Percentiles rank a stretch among this genome's conserved stretches.
These are phyloP conservation scores for Monosporascus sp. DNA, from an alignment of 2,329 filamentous ascomycete genomes.

Conservation along the genomic window DNA sequence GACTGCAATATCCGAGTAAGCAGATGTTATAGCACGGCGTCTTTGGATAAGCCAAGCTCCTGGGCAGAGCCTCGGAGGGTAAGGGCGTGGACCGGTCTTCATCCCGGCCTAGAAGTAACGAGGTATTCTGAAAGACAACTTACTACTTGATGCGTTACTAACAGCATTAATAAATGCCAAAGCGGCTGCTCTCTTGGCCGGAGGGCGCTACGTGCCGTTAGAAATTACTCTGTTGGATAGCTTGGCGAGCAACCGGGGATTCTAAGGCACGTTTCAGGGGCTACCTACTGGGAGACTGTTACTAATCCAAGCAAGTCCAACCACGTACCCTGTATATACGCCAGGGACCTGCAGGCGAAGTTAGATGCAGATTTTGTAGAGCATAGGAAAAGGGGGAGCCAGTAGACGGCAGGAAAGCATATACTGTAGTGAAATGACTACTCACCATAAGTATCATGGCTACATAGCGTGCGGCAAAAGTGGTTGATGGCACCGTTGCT, in stretches of 20 bases:
- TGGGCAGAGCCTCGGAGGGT: too few species aligned
- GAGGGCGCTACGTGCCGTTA: constrained; percentile 44
- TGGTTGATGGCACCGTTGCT: constrained; percentile 48
- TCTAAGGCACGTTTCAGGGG: not conserved
- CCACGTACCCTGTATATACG: constrained; percentile 62
- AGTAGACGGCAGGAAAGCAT: not conserved
- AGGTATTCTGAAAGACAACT: not conserved
- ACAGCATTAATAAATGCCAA: constrained; percentile 73
- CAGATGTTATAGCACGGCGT: too few species aligned
- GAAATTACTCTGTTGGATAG: not conserved
- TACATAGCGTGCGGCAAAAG: constrained; percentile 58
- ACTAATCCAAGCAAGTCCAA: constrained; percentile 68
- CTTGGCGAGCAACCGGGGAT: too few species aligned
- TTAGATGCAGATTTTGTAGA: constrained; percentile 1
- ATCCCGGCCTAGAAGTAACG: too few species aligned
- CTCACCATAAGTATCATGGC: constrained; percentile 67
- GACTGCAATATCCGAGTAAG: constrained; percentile 26
- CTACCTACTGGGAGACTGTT: constrained; percentile 56
- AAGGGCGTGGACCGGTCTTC: too few species aligned
- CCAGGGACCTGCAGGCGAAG: constrained; percentile 39
- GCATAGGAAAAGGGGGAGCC: not conserved
- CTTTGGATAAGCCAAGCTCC: too few species aligned
- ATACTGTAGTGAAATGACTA: constrained; percentile 1
- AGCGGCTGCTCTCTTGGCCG: constrained; percentile 64
- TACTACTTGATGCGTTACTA: constrained; percentile 57